phyloP scores from a whole-genome alignment of 768 basidiomycete genomes.

The Astraeus odoratus region DNA sequence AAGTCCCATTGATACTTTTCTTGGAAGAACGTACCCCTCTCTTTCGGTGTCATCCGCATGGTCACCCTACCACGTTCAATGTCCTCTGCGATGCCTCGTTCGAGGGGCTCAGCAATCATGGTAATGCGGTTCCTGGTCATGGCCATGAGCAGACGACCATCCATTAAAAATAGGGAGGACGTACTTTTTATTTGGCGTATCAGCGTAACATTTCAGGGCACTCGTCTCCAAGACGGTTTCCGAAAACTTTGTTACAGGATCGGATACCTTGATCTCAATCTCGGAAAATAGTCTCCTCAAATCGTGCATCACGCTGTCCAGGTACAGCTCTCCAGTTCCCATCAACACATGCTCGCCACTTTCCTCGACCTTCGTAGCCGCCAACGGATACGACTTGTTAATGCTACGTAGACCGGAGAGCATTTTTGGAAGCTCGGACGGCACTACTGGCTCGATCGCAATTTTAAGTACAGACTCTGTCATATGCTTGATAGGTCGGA shows the following conservation, averaged over 20 bases:
- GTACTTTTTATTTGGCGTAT: slow-evolving; percentile 98
- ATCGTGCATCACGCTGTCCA: slow-evolving; percentile 97
- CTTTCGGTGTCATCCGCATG: slow-evolving; percentile 93
- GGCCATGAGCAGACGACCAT: slow-evolving; percentile 8
- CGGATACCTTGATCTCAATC: slow-evolving; percentile 99
- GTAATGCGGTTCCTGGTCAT: slow-evolving; percentile 85
- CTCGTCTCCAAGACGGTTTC: slow-evolving; percentile 98
- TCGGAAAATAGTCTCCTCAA: slow-evolving; percentile 87
- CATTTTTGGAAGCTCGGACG: slow-evolving; percentile 99
- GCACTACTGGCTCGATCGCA: slow-evolving; percentile 96
- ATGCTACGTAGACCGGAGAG: slow-evolving; percentile 91
- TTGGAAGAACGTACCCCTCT: slow-evolving; percentile 93
- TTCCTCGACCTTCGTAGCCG: slow-evolving; percentile 95
- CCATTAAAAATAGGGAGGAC: slow-evolving; percentile 22
- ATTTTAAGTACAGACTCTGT: slow-evolving; percentile 96
- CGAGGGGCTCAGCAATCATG: slow-evolving; percentile 98
- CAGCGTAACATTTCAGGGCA: slow-evolving; percentile 97
- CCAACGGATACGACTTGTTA: slow-evolving; percentile 96
- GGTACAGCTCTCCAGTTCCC: slow-evolving; percentile 94
- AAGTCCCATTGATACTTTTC: slow-evolving; percentile 98
- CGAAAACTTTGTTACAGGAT: slow-evolving; percentile 96
- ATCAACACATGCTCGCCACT: slow-evolving; percentile 96
- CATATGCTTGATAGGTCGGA: slow-evolving; percentile 94
- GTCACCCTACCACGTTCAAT: slow-evolving; percentile 89
- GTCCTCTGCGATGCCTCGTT: slow-evolving; percentile 93